Conservation (phyloP, 345 rosid genomes). For the Citrus sinensis region DVS_A1.0 CM039164.1:5079001-5079500, state of each 20-base stretch:
- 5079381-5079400: no score
- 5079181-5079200: slow-evolving; percentile 60
- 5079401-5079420: no score
- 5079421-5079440: no score
- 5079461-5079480: no score
- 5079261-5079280: slow-evolving; percentile 14
- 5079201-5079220: slow-evolving; percentile 41
- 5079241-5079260: not conserved
- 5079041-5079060: slow-evolving; percentile 11
- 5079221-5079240: slow-evolving; percentile 21
- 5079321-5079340: no score
- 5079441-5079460: no score
- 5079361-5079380: no score
- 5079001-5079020: slow-evolving; percentile 20
- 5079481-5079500: no score
- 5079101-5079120: not conserved
- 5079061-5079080: slow-evolving; percentile 26
- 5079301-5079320: not conserved
- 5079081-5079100: slow-evolving; percentile 21
- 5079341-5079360: no score
- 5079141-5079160: slow-evolving; percentile 54
- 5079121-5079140: not conserved
- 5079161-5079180: slow-evolving; percentile 38
- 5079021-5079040: not conserved
- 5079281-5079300: not conserved